Percentiles rank a stretch among this genome's conserved stretches.
Conservation (phyloP, 257 asterid genomes). For the Ilex aquifolium region DNA sequence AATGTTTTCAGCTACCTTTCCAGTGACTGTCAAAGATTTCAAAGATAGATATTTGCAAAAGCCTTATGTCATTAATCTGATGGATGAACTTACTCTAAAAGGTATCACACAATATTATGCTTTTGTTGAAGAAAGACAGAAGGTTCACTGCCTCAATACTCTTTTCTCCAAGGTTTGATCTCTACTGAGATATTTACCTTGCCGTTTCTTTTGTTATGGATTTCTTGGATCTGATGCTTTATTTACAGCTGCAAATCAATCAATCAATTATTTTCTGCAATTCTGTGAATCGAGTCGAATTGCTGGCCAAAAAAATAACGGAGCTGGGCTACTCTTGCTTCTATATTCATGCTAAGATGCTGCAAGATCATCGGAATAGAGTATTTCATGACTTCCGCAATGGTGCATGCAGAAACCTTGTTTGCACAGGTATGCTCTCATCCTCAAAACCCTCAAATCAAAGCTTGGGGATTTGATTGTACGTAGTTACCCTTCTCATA, state of each 20-base stretch:
- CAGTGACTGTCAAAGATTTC: conserved; percentile 70
- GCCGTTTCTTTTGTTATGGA: conserved; percentile 10
- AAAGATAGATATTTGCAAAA: conserved; percentile 55
- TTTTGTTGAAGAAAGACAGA: conserved; percentile 80
- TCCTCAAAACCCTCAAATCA: conserved; percentile 1
- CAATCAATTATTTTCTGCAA: conserved; percentile 79
- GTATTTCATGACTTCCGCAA: conserved; percentile 80
- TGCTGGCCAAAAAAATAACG: conserved; percentile 76
- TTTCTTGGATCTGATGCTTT: conserved; percentile 8
- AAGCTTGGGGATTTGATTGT: neutral
- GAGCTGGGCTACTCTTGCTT: conserved; percentile 80
- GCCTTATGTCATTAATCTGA: conserved; percentile 66
- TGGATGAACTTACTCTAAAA: conserved; percentile 81
- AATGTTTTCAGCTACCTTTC: conserved; percentile 79
- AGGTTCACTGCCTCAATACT: conserved; percentile 79
- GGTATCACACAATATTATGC: conserved; percentile 78
- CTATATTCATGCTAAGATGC: conserved; percentile 82
- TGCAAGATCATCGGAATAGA: conserved; percentile 74
- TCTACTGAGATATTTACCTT: neutral
- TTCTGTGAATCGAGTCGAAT: conserved; percentile 73
- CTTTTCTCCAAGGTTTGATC: conserved; percentile 63
- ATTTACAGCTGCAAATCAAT: conserved; percentile 68
- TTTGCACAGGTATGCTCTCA: conserved; percentile 58
- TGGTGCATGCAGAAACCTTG: conserved; percentile 84
- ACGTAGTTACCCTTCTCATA: too few relatives aligned